Evolutionary conservation across 2,329 filamentous ascomycete species (phyloP).

Genomic region (Akanthomyces dipterigenus): DNA sequence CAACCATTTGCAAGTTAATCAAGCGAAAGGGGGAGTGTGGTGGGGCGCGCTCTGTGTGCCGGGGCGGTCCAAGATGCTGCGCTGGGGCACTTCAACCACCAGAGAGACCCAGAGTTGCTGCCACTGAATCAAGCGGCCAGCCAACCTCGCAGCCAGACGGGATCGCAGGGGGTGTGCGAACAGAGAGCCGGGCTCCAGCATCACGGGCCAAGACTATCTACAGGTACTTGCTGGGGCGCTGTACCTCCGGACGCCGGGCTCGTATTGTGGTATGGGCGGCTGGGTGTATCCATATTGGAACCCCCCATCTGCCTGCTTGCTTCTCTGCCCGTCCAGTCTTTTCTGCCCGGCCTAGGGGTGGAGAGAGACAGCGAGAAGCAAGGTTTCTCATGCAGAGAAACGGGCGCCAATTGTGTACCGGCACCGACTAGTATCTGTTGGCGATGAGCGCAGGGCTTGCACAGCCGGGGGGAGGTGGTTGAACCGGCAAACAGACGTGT

Average conservation of each 20-base stretch:
- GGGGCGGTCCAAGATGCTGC: neutral
- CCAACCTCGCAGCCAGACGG: conserved; percentile 5
- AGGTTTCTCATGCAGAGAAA: neutral
- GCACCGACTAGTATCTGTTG: too few species aligned
- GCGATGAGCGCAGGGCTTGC: neutral
- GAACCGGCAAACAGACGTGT: neutral
- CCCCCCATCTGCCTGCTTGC: neutral
- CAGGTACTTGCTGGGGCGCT: neutral
- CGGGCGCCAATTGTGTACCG: conserved; percentile 4
- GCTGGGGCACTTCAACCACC: neutral
- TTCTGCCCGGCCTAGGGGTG: neutral
- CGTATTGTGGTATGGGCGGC: conserved; percentile 11
- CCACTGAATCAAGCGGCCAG: neutral
- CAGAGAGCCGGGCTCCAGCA: neutral
- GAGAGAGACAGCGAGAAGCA: neutral
- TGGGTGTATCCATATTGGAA: conserved; percentile 5
- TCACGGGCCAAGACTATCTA: neutral
- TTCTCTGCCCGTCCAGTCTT: neutral
- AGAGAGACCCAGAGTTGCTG: neutral
- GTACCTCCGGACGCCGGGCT: neutral
- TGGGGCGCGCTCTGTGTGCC: neutral
- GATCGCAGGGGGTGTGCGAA: neutral
- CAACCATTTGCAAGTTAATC: neutral
- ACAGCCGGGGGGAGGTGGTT: neutral
- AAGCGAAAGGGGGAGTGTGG: neutral